Evolutionary conservation across 805 yeast genomes (phyloP).

Genomic region (Suhomyces xylopsoci): DNA sequence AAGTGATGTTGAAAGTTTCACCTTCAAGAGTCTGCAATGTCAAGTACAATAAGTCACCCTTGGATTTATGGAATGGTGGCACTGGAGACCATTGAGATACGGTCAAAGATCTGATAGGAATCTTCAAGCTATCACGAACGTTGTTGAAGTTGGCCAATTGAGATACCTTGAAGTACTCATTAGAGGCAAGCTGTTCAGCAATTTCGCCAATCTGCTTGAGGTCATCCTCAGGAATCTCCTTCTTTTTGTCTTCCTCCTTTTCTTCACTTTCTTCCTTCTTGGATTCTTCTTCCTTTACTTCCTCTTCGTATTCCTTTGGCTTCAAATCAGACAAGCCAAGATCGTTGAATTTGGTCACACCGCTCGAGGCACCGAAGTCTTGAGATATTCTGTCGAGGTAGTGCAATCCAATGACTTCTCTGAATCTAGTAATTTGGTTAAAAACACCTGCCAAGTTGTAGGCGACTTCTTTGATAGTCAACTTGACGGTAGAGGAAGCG

Average conservation of each 20-base stretch:
- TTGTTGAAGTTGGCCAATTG: constrained; percentile 26
- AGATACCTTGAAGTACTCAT: constrained; percentile 9
- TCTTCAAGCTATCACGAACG: constrained; percentile 25
- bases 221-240: constrained; percentile 11
- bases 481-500: constrained; percentile 20
- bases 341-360: constrained; percentile 47
- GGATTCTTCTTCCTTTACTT: constrained; percentile 9
- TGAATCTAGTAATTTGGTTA: constrained; percentile 59
- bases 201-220: constrained; percentile 7
- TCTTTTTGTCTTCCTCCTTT: constrained; percentile 25
- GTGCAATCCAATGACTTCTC: constrained; percentile 58
- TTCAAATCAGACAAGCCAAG: constrained; percentile 38
- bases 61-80: constrained; percentile 53
- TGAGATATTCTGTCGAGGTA: constrained; percentile 42
- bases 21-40: constrained; percentile 76
- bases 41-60: constrained; percentile 81
- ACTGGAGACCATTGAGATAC: constrained; percentile 88
- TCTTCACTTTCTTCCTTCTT: constrained; percentile 10
- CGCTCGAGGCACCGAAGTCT: constrained; percentile 43
- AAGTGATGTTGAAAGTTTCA: constrained; percentile 74
- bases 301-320: constrained; percentile 11
- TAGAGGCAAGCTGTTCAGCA: constrained; percentile 5
- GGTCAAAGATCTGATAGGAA: constrained; percentile 54
- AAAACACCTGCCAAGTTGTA: constrained; percentile 61
- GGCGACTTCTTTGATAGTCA: constrained; percentile 50